A percentile compares a stretch with the other conserved stretches of the same genome.
These are phyloP conservation scores for Metarhizium album DNA, from an alignment of 2,329 filamentous ascomycete genomes.

Conservation along the genomic window DNA sequence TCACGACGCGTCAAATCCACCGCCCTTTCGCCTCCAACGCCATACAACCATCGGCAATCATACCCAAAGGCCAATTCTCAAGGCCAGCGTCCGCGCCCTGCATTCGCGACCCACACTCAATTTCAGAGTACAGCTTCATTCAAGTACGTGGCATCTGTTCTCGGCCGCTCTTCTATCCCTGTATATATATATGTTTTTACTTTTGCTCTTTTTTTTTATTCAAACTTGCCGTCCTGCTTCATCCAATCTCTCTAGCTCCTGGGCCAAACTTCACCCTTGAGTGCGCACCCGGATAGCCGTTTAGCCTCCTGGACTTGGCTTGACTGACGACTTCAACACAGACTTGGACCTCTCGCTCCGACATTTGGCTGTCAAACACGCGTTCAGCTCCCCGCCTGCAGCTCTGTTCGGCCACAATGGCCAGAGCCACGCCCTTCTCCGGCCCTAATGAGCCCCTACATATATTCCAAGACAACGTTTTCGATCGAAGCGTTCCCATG, in stretches of 20 bases:
- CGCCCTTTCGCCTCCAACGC: constrained; percentile 1
- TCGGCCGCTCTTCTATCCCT: not conserved
- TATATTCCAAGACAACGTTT: constrained; percentile 42
- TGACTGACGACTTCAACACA: not conserved
- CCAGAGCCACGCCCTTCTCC: constrained; percentile 37
- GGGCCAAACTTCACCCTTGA: not conserved
- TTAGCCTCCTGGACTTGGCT: not conserved
- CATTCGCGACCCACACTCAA: constrained; percentile 5
- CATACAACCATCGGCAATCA: constrained; percentile 1
- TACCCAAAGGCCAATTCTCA: not conserved
- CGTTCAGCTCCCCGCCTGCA: constrained; percentile 6
- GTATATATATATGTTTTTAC: not conserved
- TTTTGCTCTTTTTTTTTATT: not conserved
- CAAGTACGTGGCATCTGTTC: constrained; percentile 1
- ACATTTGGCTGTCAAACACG: not conserved
- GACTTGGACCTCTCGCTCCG: not conserved
- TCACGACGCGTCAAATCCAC: constrained; percentile 7
- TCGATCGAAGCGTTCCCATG: constrained; percentile 34
- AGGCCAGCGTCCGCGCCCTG: constrained; percentile 1
- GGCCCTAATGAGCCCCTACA: constrained; percentile 36
- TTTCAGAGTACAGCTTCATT: constrained; percentile 1
- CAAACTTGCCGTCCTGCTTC: not conserved
- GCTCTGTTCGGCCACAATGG: constrained; percentile 35
- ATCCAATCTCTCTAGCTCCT: not conserved
- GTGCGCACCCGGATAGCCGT: not conserved